Conservation (phyloP, 305 asterid genomes). For the Rubia tinctorum region DNA sequence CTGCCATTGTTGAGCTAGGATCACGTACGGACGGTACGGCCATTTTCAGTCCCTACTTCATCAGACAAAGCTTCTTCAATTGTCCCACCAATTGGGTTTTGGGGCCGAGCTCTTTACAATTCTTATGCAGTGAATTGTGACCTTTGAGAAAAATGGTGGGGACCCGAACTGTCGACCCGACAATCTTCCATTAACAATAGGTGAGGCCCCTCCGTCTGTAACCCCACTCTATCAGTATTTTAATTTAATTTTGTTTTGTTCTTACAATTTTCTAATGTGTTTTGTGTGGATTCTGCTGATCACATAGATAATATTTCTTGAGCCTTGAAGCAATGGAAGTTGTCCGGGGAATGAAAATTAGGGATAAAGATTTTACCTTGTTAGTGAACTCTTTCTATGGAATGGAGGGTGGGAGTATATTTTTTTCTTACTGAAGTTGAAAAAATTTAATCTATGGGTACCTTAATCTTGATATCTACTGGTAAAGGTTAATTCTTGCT, state of each 20-base stretch:
- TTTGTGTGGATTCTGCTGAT: not conserved
- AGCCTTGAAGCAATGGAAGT: not conserved
- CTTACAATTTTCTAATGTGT: not conserved
- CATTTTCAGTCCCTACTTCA: not conserved
- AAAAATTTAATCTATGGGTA: not conserved
- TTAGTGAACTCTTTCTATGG: too few relatives aligned
- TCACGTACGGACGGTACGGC: slow-evolving; percentile 1
- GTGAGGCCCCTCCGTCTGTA: slow-evolving; percentile 4
- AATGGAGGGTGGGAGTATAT: too few relatives aligned
- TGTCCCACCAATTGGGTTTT: slow-evolving; percentile 9
- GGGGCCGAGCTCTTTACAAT: not conserved
- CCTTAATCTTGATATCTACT: not conserved
- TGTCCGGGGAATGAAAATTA: not conserved
- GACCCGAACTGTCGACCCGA: not conserved
- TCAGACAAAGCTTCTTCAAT: not conserved
- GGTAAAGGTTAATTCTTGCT: too few relatives aligned
- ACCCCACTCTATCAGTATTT: not conserved
- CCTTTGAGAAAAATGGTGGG: not conserved
- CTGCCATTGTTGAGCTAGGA: not conserved
- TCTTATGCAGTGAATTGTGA: not conserved
- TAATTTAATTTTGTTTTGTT: not conserved
- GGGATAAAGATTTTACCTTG: not conserved
- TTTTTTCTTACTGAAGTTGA: not conserved
- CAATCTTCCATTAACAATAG: not conserved
- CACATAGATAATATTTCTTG: not conserved